phyloP scores from a whole-genome alignment of 495 filamentous ascomycete species.

The Hypoxylon perforatum region DNA sequence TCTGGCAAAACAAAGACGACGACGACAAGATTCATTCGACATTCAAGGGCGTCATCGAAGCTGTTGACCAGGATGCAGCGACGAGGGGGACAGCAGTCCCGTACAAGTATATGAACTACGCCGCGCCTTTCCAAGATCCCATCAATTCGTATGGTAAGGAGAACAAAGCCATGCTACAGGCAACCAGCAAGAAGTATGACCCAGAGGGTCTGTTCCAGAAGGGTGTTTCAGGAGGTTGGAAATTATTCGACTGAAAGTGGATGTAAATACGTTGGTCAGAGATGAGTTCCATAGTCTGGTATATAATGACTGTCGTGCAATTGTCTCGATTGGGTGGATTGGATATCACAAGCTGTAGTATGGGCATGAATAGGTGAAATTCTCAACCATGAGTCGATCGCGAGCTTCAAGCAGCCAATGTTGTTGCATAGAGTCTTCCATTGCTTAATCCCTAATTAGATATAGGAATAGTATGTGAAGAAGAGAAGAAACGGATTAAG shows the following conservation, averaged over 20 bases:
- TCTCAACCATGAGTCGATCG: too few species aligned
- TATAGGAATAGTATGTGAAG: slow-evolving; percentile 14
- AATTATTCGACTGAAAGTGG: too few species aligned
- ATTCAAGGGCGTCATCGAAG: slow-evolving; percentile 5
- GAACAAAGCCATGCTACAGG: slow-evolving; percentile 51
- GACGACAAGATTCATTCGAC: slow-evolving; percentile 16
- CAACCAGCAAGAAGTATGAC: slow-evolving; percentile 60
- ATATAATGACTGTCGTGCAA: too few species aligned
- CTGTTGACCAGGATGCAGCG: slow-evolving; percentile 12
- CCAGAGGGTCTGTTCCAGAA: slow-evolving; percentile 59
- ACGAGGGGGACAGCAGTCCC: slow-evolving; percentile 21
- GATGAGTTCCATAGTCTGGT: neutral
- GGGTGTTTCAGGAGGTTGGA: too few species aligned
- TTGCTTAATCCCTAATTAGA: too few species aligned
- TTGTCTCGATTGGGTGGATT: too few species aligned
- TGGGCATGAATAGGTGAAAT: too few species aligned
- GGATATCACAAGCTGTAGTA: too few species aligned
- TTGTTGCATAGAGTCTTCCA: too few species aligned
- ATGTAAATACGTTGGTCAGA: neutral
- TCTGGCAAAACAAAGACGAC: slow-evolving; percentile 30
- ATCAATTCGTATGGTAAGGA: slow-evolving; percentile 59
- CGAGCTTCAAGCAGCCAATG: too few species aligned
- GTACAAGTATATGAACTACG: slow-evolving; percentile 56
- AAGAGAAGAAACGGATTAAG: neutral
- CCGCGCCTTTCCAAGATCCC: slow-evolving; percentile 53